These are phyloP conservation scores for Lentinula edodes DNA, from an alignment of 768 basidiomycete species.

Conservation along the genomic window DNA sequence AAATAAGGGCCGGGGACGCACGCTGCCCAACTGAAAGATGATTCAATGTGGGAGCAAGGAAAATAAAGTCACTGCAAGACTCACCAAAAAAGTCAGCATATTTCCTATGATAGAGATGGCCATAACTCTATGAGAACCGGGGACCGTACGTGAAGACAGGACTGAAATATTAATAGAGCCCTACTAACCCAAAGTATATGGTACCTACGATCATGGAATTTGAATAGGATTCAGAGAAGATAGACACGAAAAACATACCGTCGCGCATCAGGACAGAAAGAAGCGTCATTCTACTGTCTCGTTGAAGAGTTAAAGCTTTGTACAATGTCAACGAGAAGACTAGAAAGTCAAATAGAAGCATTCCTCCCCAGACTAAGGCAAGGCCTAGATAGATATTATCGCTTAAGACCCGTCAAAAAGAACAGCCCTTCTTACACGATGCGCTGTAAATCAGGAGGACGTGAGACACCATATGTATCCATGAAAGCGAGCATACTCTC, in stretches of 20 bases:
- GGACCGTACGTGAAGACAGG: neutral
- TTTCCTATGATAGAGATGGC: neutral
- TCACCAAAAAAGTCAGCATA: conserved; percentile 2
- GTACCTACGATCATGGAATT: neutral
- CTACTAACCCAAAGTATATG: conserved; percentile 4
- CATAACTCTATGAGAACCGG: neutral
- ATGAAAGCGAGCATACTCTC: neutral
- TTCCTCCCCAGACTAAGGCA: conserved; percentile 12
- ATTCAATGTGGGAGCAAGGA: neutral
- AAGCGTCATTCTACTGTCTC: conserved; percentile 2
- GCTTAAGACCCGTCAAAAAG: neutral
- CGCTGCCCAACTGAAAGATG: neutral
- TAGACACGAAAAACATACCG: conserved; percentile 9
- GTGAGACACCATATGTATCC: neutral
- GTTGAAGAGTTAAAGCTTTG: conserved; percentile 6
- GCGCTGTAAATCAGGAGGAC: neutral
- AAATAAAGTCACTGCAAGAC: neutral
- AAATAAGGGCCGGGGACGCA: neutral
- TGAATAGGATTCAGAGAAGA: neutral
- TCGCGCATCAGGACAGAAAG: conserved; percentile 12
- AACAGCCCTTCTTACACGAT: neutral
- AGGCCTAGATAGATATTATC: conserved; percentile 1
- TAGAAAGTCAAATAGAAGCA: conserved; percentile 15
- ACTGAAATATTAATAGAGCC: neutral
- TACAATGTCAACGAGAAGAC: conserved; percentile 17